Evolutionary conservation across 2,329 filamentous ascomycete species (phyloP), one percentile per base, ranked within the genome.

Genomic region (Colletotrichum gloeosporioides): DNA sequence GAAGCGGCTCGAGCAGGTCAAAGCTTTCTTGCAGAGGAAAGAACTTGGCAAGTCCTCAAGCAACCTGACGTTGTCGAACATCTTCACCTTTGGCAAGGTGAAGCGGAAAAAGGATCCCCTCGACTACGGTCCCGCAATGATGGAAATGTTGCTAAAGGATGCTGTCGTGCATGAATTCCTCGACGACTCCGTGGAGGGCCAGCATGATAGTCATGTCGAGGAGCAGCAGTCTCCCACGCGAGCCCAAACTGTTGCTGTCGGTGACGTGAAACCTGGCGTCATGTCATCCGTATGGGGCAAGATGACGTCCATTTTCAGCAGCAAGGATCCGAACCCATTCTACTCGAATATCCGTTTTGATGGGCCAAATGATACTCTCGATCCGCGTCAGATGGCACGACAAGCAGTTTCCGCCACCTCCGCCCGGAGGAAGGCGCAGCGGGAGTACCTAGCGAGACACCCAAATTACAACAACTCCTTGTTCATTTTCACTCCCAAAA

Each of bases 61-160:
- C 78, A 98, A 97, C 79, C 88, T 98, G 34, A 93, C 95, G 0
- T 87, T 98, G 18, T 93, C 93, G 5, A 92, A 92, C 53, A 93
- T 95, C 69, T 93, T 95, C 80, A 87, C 92, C 79, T 88, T 94
- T 81, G 88, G 91, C 69, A 89, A 91, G 80, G 87, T 91, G 79
- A 88, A 88, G 32, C 88, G 91, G 82, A 89, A 90, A 36, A 93
- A 92, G 80, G 97, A 99, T 82, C 96, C 96, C 3, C 88, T 99
- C 18, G 96, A 98, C 82, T 98, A 98, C 82, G 96, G 96, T 4
- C 95, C 95, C 27, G 96, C 95, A 8, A 96, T 95, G 71, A 94
- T 98, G 83, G 97, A 99, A 83, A 98, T 99, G 96, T 89, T 99
- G 65, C 89, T 99, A 62, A 99, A 99, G 82, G 96, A 99, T 84